phyloP scores from a whole-genome alignment of 495 filamentous ascomycete genomes.

The Tuber brumale region DNA sequence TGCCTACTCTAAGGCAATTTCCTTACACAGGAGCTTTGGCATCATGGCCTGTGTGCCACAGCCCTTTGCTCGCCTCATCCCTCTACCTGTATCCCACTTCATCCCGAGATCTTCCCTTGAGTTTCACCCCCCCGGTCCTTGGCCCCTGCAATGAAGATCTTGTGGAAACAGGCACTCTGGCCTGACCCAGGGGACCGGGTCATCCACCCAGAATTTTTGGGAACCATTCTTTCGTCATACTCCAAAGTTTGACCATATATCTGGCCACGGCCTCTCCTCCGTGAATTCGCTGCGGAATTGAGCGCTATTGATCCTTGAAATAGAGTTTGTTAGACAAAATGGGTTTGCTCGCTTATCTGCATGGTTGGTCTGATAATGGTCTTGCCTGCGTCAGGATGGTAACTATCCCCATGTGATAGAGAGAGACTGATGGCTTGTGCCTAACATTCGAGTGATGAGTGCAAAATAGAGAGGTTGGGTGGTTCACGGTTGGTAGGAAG shows the following conservation, averaged over 20 bases:
- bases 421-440: neutral
- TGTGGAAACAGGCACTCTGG: neutral
- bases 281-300: neutral
- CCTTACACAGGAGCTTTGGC: neutral
- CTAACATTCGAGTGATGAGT: neutral
- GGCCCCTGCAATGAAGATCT: neutral
- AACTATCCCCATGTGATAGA: neutral
- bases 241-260: neutral
- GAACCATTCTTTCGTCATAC: slow-evolving; percentile 1
- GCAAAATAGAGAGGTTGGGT: slow-evolving; percentile 43
- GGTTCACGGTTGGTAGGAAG: slow-evolving; percentile 43
- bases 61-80: neutral
- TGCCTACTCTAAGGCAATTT: neutral
- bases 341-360: slow-evolving; percentile 5
- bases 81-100: neutral
- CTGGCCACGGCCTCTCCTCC: neutral
- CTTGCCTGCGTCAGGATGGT: slow-evolving; percentile 4
- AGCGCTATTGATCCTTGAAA: neutral
- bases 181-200: neutral
- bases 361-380: slow-evolving; percentile 10
- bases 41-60: neutral
- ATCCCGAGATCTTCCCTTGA: neutral
- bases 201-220: neutral
- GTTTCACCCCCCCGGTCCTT: neutral
- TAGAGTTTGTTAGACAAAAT: neutral